phyloP scores from a whole-genome alignment of 140 eudicot genomes.

The Senecio squalidus region DNA sequence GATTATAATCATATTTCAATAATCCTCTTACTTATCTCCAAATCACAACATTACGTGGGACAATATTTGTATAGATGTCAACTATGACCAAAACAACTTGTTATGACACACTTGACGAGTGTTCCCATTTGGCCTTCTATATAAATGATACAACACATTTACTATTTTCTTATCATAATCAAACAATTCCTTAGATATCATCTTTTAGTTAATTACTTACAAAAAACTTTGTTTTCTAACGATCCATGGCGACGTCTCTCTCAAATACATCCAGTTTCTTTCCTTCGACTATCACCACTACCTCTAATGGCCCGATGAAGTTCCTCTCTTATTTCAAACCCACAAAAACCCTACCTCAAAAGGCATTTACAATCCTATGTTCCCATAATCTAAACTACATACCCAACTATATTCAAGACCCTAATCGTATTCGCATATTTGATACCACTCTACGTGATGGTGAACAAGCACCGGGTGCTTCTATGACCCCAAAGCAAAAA shows the following conservation, averaged over 20 bases:
- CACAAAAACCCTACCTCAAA: background rate
- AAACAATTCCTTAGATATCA: background rate
- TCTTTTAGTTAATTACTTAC: too few species aligned
- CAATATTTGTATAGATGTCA: background rate
- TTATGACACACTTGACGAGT: background rate
- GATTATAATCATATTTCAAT: too few species aligned
- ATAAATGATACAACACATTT: too few species aligned
- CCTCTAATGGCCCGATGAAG: background rate
- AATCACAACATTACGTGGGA: too few species aligned
- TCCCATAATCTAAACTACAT: background rate
- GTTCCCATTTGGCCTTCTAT: background rate
- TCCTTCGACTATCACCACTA: background rate
- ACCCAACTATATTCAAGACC: background rate
- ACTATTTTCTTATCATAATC: background rate
- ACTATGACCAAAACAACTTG: background rate
- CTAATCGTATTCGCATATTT: constrained; percentile 6
- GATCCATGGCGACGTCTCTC: background rate
- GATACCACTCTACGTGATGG: constrained; percentile 30
- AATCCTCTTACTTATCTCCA: too few species aligned
- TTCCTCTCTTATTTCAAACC: background rate
- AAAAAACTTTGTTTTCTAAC: background rate
- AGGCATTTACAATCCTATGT: background rate
- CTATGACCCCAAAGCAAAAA: constrained; percentile 23
- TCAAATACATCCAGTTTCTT: background rate
- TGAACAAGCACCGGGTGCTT: constrained; percentile 29